These are phyloP conservation scores for Lichtheimia hyalospora DNA, from an alignment of 371 early-diverging fungal species.

Conservation along the genomic window DNA sequence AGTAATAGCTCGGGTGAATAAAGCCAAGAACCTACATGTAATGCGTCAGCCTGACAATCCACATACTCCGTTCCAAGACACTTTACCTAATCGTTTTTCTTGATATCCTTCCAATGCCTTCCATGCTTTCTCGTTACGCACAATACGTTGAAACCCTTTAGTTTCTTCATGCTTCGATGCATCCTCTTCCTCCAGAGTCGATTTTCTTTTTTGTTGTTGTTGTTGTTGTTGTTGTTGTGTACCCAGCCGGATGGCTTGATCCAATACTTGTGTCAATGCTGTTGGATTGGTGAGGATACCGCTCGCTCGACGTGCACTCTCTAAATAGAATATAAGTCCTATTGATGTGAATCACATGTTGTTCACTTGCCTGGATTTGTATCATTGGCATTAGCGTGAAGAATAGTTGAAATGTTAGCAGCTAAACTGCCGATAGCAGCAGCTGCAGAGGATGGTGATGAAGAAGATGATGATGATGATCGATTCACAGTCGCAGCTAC, in stretches of 20 bases:
- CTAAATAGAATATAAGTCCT: background rate
- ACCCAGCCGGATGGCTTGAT: conserved; percentile 14
- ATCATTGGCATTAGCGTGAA: conserved; percentile 14
- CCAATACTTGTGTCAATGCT: conserved; percentile 8
- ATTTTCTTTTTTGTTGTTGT: conserved; percentile 1
- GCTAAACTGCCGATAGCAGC: conserved; percentile 38
- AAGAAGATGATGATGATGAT: background rate
- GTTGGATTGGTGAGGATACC: background rate
- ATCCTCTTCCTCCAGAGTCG: background rate
- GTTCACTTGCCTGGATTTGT: background rate
- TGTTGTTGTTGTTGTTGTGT: conserved; percentile 6
- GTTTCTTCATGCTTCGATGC: conserved; percentile 4
- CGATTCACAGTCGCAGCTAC: conserved; percentile 25
- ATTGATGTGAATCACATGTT: background rate
- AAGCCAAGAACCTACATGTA: conserved; percentile 44
- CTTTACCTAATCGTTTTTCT: conserved; percentile 46
- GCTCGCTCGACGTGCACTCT: background rate
- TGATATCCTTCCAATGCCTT: conserved; percentile 35
- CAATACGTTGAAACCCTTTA: conserved; percentile 27
- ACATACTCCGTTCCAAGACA: too few relatives aligned
- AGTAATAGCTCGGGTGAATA: conserved; percentile 51
- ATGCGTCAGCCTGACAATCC: background rate
- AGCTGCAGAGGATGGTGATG: conserved; percentile 14
- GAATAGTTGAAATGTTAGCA: conserved; percentile 32
- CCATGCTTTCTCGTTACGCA: conserved; percentile 54